These are phyloP conservation scores for Globisporangium emineosum DNA, from an alignment of 352 stramenopile genomes.

Conservation along the genomic window DNA sequence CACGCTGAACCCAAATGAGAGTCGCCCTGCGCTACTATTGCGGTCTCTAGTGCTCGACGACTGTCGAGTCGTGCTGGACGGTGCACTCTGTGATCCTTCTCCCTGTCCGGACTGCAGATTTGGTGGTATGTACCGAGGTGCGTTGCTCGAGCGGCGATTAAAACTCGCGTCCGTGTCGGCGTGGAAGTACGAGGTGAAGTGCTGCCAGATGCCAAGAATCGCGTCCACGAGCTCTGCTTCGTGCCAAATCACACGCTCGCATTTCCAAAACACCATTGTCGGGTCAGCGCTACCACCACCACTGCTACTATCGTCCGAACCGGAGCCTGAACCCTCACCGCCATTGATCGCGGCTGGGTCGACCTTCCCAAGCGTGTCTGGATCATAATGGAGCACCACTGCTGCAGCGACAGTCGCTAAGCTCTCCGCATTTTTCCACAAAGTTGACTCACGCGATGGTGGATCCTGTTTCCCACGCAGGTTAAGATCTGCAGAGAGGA, in stretches of 20 bases:
- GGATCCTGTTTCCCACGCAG: conserved; percentile 56
- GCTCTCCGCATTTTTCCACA: conserved; percentile 81
- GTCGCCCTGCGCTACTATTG: conserved; percentile 13
- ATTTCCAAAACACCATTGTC: conserved; percentile 71
- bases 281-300: conserved; percentile 5
- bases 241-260: conserved; percentile 67
- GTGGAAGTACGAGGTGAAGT: conserved; percentile 71
- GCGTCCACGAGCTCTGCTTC: conserved; percentile 75
- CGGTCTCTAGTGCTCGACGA: conserved; percentile 16
- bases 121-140: conserved; percentile 18
- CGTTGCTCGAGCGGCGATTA: conserved; percentile 54
- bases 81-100: conserved; percentile 44
- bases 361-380: conserved; percentile 58
- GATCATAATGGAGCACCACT: conserved; percentile 83
- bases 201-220: conserved; percentile 77
- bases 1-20: conserved; percentile 37
- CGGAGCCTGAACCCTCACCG: conserved; percentile 6
- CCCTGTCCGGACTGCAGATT: conserved; percentile 24
- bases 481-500: conserved; percentile 69
- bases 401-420: conserved; percentile 63
- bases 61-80: conserved; percentile 22
- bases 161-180: conserved; percentile 77
- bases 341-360: conserved; percentile 32
- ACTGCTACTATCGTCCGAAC: conserved; percentile 4
- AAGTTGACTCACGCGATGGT: conserved; percentile 63